A percentile compares a stretch with the other conserved stretches of the same genome.
phyloP scores from a whole-genome alignment of 371 early-diverging fungal genomes.

The Lichtheimia ornata region DNA sequence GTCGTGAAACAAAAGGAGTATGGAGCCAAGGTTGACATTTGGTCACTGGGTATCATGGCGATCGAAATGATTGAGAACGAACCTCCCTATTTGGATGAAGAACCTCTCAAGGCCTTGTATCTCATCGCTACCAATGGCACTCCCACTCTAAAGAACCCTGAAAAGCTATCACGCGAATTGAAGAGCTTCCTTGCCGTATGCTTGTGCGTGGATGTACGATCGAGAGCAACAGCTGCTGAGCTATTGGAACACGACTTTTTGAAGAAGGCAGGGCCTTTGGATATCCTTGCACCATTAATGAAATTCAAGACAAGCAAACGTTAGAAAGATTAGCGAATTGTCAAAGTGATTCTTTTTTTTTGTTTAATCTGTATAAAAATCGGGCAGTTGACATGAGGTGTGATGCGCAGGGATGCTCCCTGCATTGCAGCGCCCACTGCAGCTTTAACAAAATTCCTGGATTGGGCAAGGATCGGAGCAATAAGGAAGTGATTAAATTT shows the following conservation, averaged over 20 bases:
- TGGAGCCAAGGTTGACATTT: conserved; percentile 89
- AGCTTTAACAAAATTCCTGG: conserved; percentile 2
- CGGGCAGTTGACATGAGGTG: not conserved
- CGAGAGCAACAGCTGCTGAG: conserved; percentile 85
- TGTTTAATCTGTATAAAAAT: not conserved
- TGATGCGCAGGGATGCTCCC: conserved; percentile 1
- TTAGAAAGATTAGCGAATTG: conserved; percentile 3
- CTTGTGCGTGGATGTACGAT: conserved; percentile 87
- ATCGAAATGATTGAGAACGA: conserved; percentile 98
- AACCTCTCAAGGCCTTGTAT: conserved; percentile 93
- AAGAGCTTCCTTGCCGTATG: conserved; percentile 88
- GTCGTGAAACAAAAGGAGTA: conserved; percentile 92
- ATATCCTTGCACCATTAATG: conserved; percentile 55
- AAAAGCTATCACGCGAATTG: conserved; percentile 76
- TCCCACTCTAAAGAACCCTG: conserved; percentile 89
- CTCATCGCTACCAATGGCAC: conserved; percentile 97
- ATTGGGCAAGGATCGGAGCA: not conserved
- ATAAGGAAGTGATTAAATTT: too few species aligned
- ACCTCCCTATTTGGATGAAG: conserved; percentile 96
- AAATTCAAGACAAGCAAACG: conserved; percentile 40
- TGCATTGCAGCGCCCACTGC: too few species aligned
- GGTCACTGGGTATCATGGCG: conserved; percentile 95
- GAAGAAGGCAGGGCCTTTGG: conserved; percentile 57
- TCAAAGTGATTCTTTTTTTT: too few species aligned
- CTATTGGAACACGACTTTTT: conserved; percentile 81